phyloP scores from a whole-genome alignment of 345 rosid genomes.

The Brassica juncea region DNA sequence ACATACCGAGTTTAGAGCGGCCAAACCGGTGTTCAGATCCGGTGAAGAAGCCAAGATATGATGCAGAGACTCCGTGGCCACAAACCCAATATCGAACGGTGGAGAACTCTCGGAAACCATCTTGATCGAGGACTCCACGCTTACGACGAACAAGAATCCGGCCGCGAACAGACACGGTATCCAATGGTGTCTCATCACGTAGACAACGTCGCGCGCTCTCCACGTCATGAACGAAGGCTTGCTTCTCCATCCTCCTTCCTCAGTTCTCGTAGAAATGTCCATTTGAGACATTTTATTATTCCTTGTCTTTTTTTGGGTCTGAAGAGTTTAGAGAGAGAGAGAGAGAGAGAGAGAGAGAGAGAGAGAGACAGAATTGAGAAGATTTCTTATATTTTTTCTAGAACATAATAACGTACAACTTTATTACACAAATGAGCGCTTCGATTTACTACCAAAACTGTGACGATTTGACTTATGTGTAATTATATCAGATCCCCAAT shows the following conservation, averaged over 20 bases:
- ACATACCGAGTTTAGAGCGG: conserved; percentile 80
- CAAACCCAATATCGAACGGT: conserved; percentile 87
- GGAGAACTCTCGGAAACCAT: conserved; percentile 72
- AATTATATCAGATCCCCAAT: background rate
- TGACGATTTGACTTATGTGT: background rate
- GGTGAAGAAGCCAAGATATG: conserved; percentile 63
- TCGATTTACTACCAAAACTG: conserved; percentile 2
- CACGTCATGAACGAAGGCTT: conserved; percentile 65
- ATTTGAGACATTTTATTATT: background rate
- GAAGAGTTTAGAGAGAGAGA: background rate
- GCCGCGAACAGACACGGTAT: conserved; percentile 64
- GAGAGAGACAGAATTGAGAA: background rate
- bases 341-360: background rate
- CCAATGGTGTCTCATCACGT: conserved; percentile 66
- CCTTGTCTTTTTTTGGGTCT: background rate
- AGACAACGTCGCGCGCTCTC: conserved; percentile 51
- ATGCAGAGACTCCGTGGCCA: conserved; percentile 64
- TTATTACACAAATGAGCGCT: background rate
- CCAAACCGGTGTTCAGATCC: conserved; percentile 71
- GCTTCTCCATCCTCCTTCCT: background rate
- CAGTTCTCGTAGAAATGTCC: conserved; percentile 25
- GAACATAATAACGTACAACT: background rate
- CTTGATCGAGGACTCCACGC: conserved; percentile 82
- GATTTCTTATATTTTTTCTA: background rate
- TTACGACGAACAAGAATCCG: conserved; percentile 74